Evolutionary conservation across 345 rosid species (phyloP).

Genomic region (Capsella bursapastoris): DNA sequence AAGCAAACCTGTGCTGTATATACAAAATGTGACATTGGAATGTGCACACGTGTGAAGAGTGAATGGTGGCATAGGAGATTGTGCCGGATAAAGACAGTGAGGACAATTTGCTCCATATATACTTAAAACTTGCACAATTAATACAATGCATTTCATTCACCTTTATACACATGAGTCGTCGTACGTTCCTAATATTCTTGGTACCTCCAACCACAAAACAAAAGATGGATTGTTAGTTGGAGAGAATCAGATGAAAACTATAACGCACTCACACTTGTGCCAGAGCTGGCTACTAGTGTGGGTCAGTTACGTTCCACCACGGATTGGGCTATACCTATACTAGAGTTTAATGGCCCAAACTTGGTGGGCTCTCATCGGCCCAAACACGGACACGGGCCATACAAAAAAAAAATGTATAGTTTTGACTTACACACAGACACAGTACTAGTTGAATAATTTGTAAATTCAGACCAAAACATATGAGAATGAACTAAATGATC

Average conservation of each 20-base stretch:
- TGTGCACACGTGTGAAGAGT: constrained; percentile 31
- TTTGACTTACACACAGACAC: neutral
- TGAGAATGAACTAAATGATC: neutral
- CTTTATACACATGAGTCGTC: constrained; percentile 25
- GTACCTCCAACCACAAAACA: constrained; percentile 38
- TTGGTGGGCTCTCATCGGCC: neutral
- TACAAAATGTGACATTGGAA: constrained; percentile 35
- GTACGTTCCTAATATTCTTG: constrained; percentile 42
- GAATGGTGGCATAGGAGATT: constrained; percentile 31
- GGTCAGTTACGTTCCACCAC: no score
- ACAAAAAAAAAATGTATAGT: neutral
- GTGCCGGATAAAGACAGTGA: constrained; percentile 38
- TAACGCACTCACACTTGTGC: neutral
- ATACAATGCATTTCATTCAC: constrained; percentile 31
- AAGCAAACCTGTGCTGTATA: constrained; percentile 12
- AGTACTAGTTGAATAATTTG: neutral
- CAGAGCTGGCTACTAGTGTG: neutral
- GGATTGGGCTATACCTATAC: no score
- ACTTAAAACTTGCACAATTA: constrained; percentile 6
- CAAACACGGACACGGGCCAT: neutral
- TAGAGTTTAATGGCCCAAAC: neutral
- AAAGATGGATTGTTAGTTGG: constrained; percentile 37
- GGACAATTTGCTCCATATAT: constrained; percentile 28
- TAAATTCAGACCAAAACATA: constrained; percentile 5
- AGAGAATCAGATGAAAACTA: constrained; percentile 33